These are phyloP conservation scores for Clitoria ternatea DNA, from an alignment of 306 rosid species.

Conservation along the genomic window DNA sequence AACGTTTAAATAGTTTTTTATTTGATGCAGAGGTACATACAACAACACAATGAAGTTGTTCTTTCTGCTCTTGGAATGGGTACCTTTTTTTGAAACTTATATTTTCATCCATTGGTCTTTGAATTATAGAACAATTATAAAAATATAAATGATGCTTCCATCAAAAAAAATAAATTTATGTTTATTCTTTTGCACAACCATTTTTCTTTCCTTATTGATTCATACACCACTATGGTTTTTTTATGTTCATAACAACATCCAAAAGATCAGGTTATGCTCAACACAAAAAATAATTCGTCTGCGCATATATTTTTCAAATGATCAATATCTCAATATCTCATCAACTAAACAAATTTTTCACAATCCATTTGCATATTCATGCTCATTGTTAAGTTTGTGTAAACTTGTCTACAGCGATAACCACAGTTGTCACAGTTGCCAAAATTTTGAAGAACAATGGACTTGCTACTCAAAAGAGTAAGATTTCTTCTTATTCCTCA, in stretches of 20 bases:
- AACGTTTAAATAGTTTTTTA: background rate
- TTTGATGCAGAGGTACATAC: constrained; percentile 86
- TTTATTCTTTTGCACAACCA: no score
- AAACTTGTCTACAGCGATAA: constrained; percentile 52
- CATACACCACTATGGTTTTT: no score
- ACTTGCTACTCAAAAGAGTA: constrained; percentile 86
- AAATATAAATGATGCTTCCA: background rate
- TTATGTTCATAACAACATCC: no score
- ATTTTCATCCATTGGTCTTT: background rate
- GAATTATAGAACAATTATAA: background rate
- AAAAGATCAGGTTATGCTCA: no score
- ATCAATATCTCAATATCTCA: no score
- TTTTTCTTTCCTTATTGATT: no score
- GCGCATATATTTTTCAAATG: no score
- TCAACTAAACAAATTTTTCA: no score
- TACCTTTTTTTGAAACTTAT: constrained; percentile 16
- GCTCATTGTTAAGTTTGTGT: constrained; percentile 10
- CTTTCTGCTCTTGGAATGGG: constrained; percentile 99
- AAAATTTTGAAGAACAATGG: constrained; percentile 95
- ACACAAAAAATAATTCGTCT: no score
- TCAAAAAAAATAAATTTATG: no score
- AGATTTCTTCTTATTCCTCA: background rate
- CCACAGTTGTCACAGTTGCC: constrained; percentile 90
- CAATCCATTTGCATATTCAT: background rate
- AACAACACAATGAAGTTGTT: constrained; percentile 93